phyloP scores from a whole-genome alignment of 2,329 filamentous ascomycete species.

The Fusarium napiforme region DNA sequence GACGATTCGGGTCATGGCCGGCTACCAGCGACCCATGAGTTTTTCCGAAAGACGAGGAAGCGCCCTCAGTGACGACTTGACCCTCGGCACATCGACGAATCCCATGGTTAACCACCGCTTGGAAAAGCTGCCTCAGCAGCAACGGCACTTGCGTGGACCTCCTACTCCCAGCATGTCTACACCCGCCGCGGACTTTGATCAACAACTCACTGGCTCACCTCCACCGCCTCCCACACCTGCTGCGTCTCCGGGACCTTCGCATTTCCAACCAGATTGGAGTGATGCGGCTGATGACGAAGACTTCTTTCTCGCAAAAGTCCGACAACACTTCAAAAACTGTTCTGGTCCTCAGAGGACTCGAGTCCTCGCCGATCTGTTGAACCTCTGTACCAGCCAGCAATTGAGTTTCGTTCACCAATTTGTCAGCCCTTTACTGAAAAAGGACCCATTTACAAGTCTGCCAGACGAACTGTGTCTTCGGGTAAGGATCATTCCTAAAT shows the following conservation, averaged over 20 bases:
- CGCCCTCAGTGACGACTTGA: constrained; percentile 66
- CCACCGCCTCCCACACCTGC: constrained; percentile 74
- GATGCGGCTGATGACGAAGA: constrained; percentile 84
- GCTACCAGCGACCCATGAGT: constrained; percentile 62
- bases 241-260: constrained; percentile 71
- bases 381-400: constrained; percentile 93
- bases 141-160: constrained; percentile 63
- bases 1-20: constrained; percentile 48
- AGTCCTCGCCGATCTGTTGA: constrained; percentile 87
- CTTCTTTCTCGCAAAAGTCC: constrained; percentile 80
- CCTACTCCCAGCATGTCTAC: constrained; percentile 75
- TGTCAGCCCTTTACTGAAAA: constrained; percentile 92
- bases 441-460: constrained; percentile 92
- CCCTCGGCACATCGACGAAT: constrained; percentile 61
- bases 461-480: constrained; percentile 93
- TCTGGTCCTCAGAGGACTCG: constrained; percentile 80
- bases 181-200: constrained; percentile 71
- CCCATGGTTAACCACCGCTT: constrained; percentile 58
- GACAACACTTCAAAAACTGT: constrained; percentile 82
- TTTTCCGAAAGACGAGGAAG: constrained; percentile 72
- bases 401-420: constrained; percentile 97
- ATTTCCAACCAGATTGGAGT: constrained; percentile 77
- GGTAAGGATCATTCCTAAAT: constrained; percentile 63
- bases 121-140: constrained; percentile 60
- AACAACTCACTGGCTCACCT: constrained; percentile 69